These are phyloP conservation scores for Kurtzmaniella natalensis DNA, from an alignment of 1,139 yeast species.

Conservation along the genomic window DNA sequence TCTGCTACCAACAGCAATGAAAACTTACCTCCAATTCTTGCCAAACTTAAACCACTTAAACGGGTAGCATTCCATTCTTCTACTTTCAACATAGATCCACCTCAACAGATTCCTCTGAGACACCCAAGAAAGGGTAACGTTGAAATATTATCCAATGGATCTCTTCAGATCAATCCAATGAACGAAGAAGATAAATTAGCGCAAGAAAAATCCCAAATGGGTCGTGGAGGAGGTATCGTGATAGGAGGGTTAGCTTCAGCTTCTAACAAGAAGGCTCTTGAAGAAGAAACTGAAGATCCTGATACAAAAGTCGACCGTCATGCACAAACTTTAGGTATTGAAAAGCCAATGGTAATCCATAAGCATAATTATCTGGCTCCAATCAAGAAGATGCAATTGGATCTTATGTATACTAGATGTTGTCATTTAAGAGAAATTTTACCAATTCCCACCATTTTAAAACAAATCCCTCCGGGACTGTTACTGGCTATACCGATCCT, in stretches of 20 bases:
- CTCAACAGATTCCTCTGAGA: slow-evolving; percentile 65
- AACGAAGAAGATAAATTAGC: slow-evolving; percentile 54
- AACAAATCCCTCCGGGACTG: slow-evolving; percentile 67
- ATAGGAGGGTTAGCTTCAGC: slow-evolving; percentile 73
- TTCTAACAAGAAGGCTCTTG: slow-evolving; percentile 19
- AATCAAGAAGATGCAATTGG: slow-evolving; percentile 49
- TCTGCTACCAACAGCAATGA: no score
- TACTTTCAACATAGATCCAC: slow-evolving; percentile 69
- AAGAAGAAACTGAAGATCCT: slow-evolving; percentile 10
- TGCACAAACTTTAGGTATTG: slow-evolving; percentile 42
- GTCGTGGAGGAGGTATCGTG: slow-evolving; percentile 67
- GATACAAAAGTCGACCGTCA: slow-evolving; percentile 40
- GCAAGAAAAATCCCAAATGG: slow-evolving; percentile 41
- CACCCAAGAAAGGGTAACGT: slow-evolving; percentile 69
- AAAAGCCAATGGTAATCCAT: slow-evolving; percentile 43
- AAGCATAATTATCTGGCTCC: slow-evolving; percentile 29
- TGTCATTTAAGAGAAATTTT: slow-evolving; percentile 71
- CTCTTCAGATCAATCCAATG: slow-evolving; percentile 55
- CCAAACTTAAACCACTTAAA: slow-evolving; percentile 43
- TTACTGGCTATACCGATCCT: slow-evolving; percentile 63
- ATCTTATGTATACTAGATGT: slow-evolving; percentile 66
- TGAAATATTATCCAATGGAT: slow-evolving; percentile 58
- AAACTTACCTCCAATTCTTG: slow-evolving; percentile 18
- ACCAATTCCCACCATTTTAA: slow-evolving; percentile 72
- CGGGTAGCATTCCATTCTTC: slow-evolving; percentile 71